These are phyloP conservation scores for Casuarina equisetifolia DNA, from an alignment of 306 rosid genomes.

Conservation along the genomic window DNA sequence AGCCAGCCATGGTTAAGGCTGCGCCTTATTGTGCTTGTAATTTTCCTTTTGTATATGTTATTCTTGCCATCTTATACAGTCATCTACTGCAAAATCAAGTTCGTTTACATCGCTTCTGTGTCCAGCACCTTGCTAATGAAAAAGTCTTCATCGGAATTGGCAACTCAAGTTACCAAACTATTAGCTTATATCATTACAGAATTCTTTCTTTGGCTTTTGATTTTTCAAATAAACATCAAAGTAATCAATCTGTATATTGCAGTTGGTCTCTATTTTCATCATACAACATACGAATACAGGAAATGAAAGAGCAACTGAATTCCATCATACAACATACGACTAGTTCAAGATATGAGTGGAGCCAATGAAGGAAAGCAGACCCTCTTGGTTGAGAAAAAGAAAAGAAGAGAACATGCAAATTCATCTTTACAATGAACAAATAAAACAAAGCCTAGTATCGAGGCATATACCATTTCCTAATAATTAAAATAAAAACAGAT, in stretches of 20 bases:
- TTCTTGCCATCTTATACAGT: too few relatives aligned
- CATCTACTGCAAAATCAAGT: neutral
- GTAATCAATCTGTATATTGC: neutral
- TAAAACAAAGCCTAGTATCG: slow-evolving; percentile 15
- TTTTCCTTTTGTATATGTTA: neutral
- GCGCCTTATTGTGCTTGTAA: too few relatives aligned
- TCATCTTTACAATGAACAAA: slow-evolving; percentile 37
- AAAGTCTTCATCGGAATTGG: neutral
- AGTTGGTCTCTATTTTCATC: neutral
- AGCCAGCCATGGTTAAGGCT: too few relatives aligned
- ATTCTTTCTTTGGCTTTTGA: too few relatives aligned
- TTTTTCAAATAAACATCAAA: neutral
- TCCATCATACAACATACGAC: neutral
- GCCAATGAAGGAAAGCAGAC: neutral
- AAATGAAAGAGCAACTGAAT: neutral
- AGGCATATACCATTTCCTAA: slow-evolving; percentile 9
- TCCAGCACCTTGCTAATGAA: too few relatives aligned
- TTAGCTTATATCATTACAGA: too few relatives aligned
- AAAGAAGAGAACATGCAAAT: slow-evolving; percentile 7
- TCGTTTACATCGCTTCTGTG: neutral
- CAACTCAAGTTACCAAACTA: neutral
- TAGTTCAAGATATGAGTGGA: neutral
- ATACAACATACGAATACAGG: neutral
- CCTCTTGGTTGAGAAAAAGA: slow-evolving; percentile 6
- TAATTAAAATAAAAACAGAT: slow-evolving; percentile 12